phyloP scores from a whole-genome alignment of 306 rosid genomes.

The Hippophae rhamnoides region DNA sequence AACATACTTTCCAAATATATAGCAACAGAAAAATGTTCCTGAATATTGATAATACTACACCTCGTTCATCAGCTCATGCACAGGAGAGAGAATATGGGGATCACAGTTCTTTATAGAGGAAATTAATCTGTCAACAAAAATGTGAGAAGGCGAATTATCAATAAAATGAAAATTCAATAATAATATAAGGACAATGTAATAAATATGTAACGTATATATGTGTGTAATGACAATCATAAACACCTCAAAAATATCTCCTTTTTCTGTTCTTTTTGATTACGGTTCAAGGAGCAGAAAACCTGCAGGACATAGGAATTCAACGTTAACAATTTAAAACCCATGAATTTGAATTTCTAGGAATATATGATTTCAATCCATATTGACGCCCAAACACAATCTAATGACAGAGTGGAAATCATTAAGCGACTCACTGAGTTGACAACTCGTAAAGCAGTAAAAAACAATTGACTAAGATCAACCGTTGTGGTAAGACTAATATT shows the following conservation, averaged over 20 bases:
- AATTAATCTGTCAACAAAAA: slow-evolving; percentile 42
- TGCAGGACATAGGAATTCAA: slow-evolving; percentile 12
- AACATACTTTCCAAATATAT: slow-evolving; percentile 2
- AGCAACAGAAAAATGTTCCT: too few relatives aligned
- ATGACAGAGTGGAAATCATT: neutral
- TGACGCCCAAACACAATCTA: neutral
- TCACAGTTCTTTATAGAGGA: slow-evolving; percentile 35
- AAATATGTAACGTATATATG: neutral
- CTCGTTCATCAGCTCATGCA: slow-evolving; percentile 43
- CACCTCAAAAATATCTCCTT: slow-evolving; percentile 51
- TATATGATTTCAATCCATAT: too few relatives aligned
- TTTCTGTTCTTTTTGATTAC: slow-evolving; percentile 35
- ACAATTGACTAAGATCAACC: slow-evolving; percentile 37
- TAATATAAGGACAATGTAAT: neutral
- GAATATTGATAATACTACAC: slow-evolving; percentile 30
- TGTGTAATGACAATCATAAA: neutral
- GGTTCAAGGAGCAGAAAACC: slow-evolving; percentile 56
- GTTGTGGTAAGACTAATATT: slow-evolving; percentile 27
- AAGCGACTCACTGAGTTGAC: slow-evolving; percentile 55
- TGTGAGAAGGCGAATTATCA: slow-evolving; percentile 16
- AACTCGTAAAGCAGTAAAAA: slow-evolving; percentile 36
- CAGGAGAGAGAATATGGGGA: slow-evolving; percentile 37
- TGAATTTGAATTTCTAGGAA: neutral
- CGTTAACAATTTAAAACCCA: slow-evolving; percentile 7
- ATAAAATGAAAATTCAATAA: slow-evolving; percentile 11